Evolutionary conservation across 2,329 filamentous ascomycete species (phyloP), one percentile per base, ranked within the genome.

Genomic region (Venturia asperata): DNA sequence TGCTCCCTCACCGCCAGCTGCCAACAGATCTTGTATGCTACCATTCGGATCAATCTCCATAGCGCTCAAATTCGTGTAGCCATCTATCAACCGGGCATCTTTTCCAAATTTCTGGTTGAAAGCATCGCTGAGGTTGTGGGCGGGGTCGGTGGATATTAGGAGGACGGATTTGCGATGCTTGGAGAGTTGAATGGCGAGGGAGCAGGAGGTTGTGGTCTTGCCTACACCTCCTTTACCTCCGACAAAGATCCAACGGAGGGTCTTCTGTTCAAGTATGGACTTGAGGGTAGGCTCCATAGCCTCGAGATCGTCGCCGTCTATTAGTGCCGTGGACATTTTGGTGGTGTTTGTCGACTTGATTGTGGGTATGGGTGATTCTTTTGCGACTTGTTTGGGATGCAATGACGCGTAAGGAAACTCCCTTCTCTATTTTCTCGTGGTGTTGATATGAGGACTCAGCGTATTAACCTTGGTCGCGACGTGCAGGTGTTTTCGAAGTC

Each of bases 11-110:
- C 91, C 91, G 55, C 85, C 87, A 74, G 88, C 88, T 11, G 90
- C 89, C 68, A 99, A 81, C 65, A 99, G 80, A 75, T 99, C 94
- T 79, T 97, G 94, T 77, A 99, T 96, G 74, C 91, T 96, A 61
- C 93, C 94, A 75, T 96, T 97, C 64, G 94, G 94, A 74, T 99
- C 94, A 72, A 99, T 97, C 79, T 99, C 94, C 94, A 99, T 99
- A 68, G 94, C 94, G 75, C 91, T 95, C 70, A 99, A 82, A 77
- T 97, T 97, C 42, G 88, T 86, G 74, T 96, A 97, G 70, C 94
- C 94, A 71, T 96, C 88, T 69, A 99, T 84, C 47, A 96, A 86
- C 68, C 92, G 87, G 64, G 94, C 94, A 78, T 99, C 94, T 82
- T 99, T 99, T 81, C 94, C 94, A 74, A 99, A 99, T 80, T 99